A percentile compares a stretch with the other conserved stretches of the same genome.
Conservation (phyloP, 1,139 yeast species). For the Arxiozyma telluris region DNA sequence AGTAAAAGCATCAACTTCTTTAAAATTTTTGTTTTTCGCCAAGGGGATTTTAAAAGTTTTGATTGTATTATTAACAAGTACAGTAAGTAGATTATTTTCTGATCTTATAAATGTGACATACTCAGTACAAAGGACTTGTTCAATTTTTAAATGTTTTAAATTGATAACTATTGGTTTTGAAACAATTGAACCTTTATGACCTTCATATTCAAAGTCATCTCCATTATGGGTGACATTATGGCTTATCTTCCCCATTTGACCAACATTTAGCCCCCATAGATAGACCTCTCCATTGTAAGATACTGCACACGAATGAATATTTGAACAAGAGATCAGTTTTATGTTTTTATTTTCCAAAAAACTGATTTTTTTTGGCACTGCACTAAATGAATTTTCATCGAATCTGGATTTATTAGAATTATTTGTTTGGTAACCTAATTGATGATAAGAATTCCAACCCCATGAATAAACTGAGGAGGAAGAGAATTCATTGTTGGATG, state of each 20-base stretch:
- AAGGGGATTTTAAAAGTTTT: conserved; percentile 39
- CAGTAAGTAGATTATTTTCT: conserved; percentile 50
- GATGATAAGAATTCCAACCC: conserved; percentile 66
- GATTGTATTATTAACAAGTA: conserved; percentile 52
- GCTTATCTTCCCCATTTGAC: conserved; percentile 62
- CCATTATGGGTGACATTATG: conserved; percentile 11
- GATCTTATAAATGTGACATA: conserved; percentile 61
- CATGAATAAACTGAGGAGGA: conserved; percentile 54
- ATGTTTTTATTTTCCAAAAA: conserved; percentile 38
- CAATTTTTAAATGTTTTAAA: conserved; percentile 33
- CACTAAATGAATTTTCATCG: conserved; percentile 35
- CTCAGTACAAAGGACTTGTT: conserved; percentile 59
- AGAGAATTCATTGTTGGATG: too few species aligned
- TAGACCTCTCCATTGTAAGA: conserved; percentile 45
- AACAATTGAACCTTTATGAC: conserved; percentile 17
- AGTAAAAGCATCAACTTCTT: conserved; percentile 20
- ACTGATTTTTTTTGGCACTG: conserved; percentile 45
- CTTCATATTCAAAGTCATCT: conserved; percentile 15
- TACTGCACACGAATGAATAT: conserved; percentile 56
- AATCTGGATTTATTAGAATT: conserved; percentile 23
- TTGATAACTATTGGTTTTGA: conserved; percentile 16
- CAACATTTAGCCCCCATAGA: conserved; percentile 78
- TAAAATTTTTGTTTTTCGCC: conserved; percentile 21
- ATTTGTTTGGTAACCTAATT: conserved; percentile 50
- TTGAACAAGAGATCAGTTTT: conserved; percentile 58